Conservation (phyloP, 208 protist genomes). For the Porcisia hertigi region DNA sequence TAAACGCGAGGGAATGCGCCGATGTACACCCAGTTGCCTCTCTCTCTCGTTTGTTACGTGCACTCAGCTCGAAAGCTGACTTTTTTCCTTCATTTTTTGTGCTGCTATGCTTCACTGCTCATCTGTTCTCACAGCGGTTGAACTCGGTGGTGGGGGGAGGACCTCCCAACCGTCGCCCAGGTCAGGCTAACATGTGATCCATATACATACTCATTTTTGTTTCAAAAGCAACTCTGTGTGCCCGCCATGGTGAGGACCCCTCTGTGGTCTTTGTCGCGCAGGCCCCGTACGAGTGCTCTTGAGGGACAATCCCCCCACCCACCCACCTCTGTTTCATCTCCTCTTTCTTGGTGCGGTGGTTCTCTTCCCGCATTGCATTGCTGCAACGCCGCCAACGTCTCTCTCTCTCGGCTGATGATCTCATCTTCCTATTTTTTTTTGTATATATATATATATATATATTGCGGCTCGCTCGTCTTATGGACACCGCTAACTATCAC, state of each 20-base stretch:
- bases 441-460: too few relatives aligned
- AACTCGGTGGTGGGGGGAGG: not conserved
- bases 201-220: not conserved
- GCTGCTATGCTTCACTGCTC: not conserved
- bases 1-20: too few relatives aligned
- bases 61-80: too few relatives aligned
- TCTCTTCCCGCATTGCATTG: not conserved
- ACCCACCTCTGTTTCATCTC: too few relatives aligned
- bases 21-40: too few relatives aligned
- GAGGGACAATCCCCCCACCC: too few relatives aligned
- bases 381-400: conserved; percentile 1
- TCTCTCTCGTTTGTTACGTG: too few relatives aligned
- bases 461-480: too few relatives aligned
- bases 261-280: not conserved
- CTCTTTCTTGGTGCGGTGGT: too few relatives aligned
- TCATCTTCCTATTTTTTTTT: not conserved
- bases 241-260: not conserved
- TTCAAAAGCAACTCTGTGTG: too few relatives aligned
- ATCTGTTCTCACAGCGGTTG: not conserved
- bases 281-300: too few relatives aligned
- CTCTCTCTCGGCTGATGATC: not conserved
- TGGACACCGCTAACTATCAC: too few relatives aligned
- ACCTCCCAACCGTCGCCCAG: not conserved
- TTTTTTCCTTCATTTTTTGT: conserved; percentile 7
- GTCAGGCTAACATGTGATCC: not conserved